Percentiles rank a stretch among this genome's conserved stretches.
These are phyloP conservation scores for Fusarium gaditjirri DNA, from an alignment of 2,329 filamentous ascomycete genomes.

Conservation along the genomic window DNA sequence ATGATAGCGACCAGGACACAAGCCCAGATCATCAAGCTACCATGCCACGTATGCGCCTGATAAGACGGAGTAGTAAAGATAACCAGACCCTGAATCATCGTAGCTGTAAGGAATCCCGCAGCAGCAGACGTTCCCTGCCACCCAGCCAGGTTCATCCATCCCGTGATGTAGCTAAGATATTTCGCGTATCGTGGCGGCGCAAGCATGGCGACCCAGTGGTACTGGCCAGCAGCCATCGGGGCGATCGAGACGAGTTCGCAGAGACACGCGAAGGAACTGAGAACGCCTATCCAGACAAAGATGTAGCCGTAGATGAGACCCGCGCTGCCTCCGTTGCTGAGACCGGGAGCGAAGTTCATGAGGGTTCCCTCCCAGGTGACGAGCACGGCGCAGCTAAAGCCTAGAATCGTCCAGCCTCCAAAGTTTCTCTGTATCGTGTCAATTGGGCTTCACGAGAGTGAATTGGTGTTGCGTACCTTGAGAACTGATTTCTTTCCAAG, in stretches of 20 bases:
- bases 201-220: slow-evolving; percentile 42
- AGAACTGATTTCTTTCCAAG: slow-evolving; percentile 19
- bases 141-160: slow-evolving; percentile 42
- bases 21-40: slow-evolving; percentile 49
- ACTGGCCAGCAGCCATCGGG: slow-evolving; percentile 38
- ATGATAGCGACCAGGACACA: slow-evolving; percentile 55
- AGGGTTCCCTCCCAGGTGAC: slow-evolving; percentile 45
- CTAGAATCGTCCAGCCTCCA: slow-evolving; percentile 40
- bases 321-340: slow-evolving; percentile 40
- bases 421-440: slow-evolving; percentile 36
- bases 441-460: fast-evolving
- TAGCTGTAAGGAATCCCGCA: slow-evolving; percentile 38
- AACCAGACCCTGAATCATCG: slow-evolving; percentile 43
- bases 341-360: slow-evolving; percentile 42
- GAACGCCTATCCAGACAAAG: slow-evolving; percentile 60
- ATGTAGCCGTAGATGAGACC: slow-evolving; percentile 63
- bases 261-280: slow-evolving; percentile 39
- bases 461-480: neutral
- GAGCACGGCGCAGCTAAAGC: slow-evolving; percentile 44
- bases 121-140: slow-evolving; percentile 44
- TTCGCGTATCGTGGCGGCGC: slow-evolving; percentile 37
- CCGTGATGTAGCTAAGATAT: slow-evolving; percentile 48
- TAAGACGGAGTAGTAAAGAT: slow-evolving; percentile 34
- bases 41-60: slow-evolving; percentile 41
- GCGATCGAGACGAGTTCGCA: slow-evolving; percentile 41